These are phyloP conservation scores for Medicago lupulina DNA, from an alignment of 306 rosid species.

Conservation along the genomic window DNA sequence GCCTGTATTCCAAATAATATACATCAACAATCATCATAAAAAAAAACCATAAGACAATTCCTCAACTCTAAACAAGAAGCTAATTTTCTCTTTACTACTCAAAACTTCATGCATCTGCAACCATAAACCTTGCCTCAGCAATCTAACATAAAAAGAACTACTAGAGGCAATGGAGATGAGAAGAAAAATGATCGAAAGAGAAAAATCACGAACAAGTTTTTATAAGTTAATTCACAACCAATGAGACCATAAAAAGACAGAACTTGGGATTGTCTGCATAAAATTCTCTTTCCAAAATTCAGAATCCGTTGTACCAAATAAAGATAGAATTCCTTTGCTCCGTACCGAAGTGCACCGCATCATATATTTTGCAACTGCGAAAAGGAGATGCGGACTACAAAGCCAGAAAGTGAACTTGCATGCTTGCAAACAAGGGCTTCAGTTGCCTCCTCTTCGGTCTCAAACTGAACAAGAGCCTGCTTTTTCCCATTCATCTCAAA, in stretches of 20 bases:
- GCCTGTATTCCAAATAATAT: conserved; percentile 62
- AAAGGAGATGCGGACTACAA: conserved; percentile 85
- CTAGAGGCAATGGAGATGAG: no score
- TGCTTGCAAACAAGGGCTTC: conserved; percentile 99
- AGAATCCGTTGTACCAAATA: conserved; percentile 53
- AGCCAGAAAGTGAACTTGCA: conserved; percentile 80
- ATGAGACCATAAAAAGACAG: no score
- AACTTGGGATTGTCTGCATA: not conserved
- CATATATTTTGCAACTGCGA: conserved; percentile 87
- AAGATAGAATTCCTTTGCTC: conserved; percentile 4
- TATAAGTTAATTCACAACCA: not conserved
- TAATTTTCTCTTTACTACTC: conserved; percentile 47
- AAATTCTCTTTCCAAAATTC: conserved; percentile 47
- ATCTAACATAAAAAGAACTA: no score
- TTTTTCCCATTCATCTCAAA: conserved; percentile 98
- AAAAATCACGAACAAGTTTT: no score
- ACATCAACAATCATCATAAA: conserved; percentile 44
- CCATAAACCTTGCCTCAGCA: conserved; percentile 47
- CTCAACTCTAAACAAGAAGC: conserved; percentile 37
- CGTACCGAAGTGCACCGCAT: conserved; percentile 41
- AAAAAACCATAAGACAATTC: conserved; percentile 41
- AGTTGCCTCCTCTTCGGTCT: conserved; percentile 93
- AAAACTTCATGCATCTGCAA: conserved; percentile 44
- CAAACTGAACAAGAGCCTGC: conserved; percentile 89
- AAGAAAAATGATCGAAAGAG: no score